phyloP scores from a whole-genome alignment of 352 stramenopile genomes.

The Phytophthora pluvialis region DNA sequence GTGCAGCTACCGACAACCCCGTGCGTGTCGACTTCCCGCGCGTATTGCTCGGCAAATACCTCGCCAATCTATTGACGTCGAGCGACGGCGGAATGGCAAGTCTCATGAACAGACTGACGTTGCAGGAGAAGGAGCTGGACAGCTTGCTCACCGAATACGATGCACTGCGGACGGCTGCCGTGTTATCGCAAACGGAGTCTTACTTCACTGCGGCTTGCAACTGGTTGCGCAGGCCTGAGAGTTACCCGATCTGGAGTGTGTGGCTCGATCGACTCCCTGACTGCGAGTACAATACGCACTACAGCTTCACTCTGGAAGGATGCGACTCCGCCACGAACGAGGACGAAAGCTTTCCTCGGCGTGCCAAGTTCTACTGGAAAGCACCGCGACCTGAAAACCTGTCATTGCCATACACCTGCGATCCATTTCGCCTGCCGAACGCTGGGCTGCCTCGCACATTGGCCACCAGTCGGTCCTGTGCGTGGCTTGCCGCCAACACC shows the following conservation, averaged over 20 bases:
- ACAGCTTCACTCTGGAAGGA: constrained; percentile 37
- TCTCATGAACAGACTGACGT: constrained; percentile 28
- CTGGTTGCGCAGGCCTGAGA: constrained; percentile 47
- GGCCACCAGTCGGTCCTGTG: constrained; percentile 45
- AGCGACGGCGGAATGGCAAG: constrained; percentile 25
- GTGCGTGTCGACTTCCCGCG: constrained; percentile 51
- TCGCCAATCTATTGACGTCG: constrained; percentile 20
- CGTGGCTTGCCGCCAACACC: constrained; percentile 41
- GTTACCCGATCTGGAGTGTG: constrained; percentile 44
- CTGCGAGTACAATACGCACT: constrained; percentile 42
- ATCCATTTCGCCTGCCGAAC: constrained; percentile 29
- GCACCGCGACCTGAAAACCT: constrained; percentile 41
- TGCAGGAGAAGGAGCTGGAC: constrained; percentile 30
- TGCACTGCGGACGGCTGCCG: constrained; percentile 1
- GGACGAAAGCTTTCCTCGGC: constrained; percentile 32
- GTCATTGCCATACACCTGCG: constrained; percentile 49
- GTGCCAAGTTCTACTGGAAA: constrained; percentile 43
- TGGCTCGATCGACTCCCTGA: constrained; percentile 48
- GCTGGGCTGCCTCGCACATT: constrained; percentile 30
- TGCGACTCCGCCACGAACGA: constrained; percentile 27
- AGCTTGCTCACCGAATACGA: constrained; percentile 26
- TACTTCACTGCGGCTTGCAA: constrained; percentile 47
- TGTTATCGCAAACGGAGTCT: constrained; percentile 24
- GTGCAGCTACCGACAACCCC: constrained; percentile 46
- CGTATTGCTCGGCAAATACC: constrained; percentile 46